Evolutionary conservation across 192 early-diverging fungal species (phyloP).

Genomic region (Backusella tuberculispora): DNA sequence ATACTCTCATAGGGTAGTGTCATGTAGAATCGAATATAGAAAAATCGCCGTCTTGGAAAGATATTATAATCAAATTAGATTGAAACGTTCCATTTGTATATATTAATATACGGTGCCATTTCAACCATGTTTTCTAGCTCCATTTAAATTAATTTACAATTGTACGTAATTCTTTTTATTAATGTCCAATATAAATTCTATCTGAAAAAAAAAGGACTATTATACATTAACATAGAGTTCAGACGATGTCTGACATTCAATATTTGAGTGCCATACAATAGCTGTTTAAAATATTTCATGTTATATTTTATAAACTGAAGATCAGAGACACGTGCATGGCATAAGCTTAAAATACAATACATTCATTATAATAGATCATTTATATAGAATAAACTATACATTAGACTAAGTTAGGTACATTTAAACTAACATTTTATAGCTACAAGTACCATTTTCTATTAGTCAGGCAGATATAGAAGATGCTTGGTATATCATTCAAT

Average conservation of each 20-base stretch:
- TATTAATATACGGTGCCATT: not conserved
- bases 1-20: not conserved
- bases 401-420: not conserved
- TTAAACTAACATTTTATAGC: no score
- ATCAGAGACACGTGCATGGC: not conserved
- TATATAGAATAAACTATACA: not conserved
- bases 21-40: not conserved
- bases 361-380: not conserved
- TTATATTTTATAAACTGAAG: not conserved
- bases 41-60: not conserved
- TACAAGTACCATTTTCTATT: no score
- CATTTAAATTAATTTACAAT: constrained; percentile 5
- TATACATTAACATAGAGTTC: not conserved
- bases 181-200: not conserved
- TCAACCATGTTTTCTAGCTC: not conserved
- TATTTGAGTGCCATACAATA: constrained; percentile 3
- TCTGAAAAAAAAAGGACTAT: not conserved
- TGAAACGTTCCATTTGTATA: constrained; percentile 1
- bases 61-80: not conserved
- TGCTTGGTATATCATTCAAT: no score
- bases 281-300: constrained; percentile 3
- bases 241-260: not conserved
- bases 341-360: not conserved
- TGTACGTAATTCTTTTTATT: constrained; percentile 2
- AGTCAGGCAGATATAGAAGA: no score